phyloP scores from a whole-genome alignment of 1,284 basidiomycete genomes.

The Singerocomus rubriflavus region DNA sequence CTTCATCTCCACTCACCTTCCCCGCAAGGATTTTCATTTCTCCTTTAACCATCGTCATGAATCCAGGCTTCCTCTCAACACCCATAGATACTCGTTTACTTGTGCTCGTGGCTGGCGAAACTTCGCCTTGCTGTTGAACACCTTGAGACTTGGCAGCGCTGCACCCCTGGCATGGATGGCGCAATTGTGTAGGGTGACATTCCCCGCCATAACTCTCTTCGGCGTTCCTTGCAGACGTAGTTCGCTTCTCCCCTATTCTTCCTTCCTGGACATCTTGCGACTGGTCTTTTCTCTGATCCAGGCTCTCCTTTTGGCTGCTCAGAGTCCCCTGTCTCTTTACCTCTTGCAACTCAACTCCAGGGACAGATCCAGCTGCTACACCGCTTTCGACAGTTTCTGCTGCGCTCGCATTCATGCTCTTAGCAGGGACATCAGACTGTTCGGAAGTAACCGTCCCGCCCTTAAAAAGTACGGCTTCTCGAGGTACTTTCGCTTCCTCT shows the following conservation, averaged over 20 bases:
- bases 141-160: slow-evolving; percentile 18
- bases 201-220: slow-evolving; percentile 13
- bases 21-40: slow-evolving; percentile 45
- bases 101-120: background rate
- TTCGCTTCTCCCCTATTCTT: background rate
- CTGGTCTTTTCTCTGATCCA: background rate
- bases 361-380: background rate
- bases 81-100: slow-evolving; percentile 15
- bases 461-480: background rate
- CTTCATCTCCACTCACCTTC: slow-evolving; percentile 40
- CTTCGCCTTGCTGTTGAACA: background rate
- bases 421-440: background rate
- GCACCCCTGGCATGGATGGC: slow-evolving; percentile 24
- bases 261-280: slow-evolving; percentile 3
- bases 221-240: background rate
- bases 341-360: background rate
- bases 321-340: background rate
- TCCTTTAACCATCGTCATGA: slow-evolving; percentile 43
- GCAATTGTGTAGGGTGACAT: slow-evolving; percentile 30
- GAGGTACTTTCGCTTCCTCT: background rate
- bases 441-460: background rate
- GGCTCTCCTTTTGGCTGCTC: background rate
- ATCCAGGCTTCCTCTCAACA: slow-evolving; percentile 31
- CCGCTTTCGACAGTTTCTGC: background rate
- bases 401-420: background rate